Evolutionary conservation across 2,329 filamentous ascomycete species (phyloP), one percentile per base, ranked within the genome.

Genomic region (Coniochaeta sp.): DNA sequence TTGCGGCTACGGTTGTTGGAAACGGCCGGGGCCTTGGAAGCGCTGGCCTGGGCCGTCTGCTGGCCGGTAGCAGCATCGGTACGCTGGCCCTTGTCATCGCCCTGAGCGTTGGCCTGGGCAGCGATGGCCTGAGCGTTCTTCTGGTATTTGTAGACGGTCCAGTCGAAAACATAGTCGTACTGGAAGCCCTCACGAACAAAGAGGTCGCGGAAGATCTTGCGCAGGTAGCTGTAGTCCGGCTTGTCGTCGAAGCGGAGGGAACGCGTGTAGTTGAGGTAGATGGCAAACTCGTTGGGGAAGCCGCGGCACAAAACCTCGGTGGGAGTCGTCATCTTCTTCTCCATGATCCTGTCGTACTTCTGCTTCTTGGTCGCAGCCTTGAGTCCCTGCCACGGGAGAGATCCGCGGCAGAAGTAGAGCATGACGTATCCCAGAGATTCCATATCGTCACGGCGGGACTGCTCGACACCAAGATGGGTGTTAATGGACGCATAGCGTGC

Each of bases 301-400:
- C 95, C 95, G 75, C 93, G 92, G 88, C 95, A 99, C 57, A 99
- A 90, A 56, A 97, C 93, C 79, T 99, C 93, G 69, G 93, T 98
- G 9, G 95, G 93, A 3, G 95, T 99, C 16, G 95, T 99, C 95
- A 98, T 98, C 91, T 99, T 99, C 89, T 99, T 99, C 85, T 99
- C 95, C 93, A 98, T 98, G 80, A 99, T 99, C 66, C 93, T 88
- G 79, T 99, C 95, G 74, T 99, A 98, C 83, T 99, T 99, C 82
- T 98, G 93, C 88, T 97, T 97, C 88, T 97, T 97, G 67, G 93
- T 97, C 69, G 93, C 93, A 80, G 93, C 93, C 86, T 97, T 97
- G 59, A 97, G 84, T 60, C 95, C 95, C 81, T 99, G 95, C 95
- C 95, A 99, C 63, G 95, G 95, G 61, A 99, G 91, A 65, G 93